phyloP scores from a whole-genome alignment of 306 rosid species.

The Vachellia pachyceras region DNA sequence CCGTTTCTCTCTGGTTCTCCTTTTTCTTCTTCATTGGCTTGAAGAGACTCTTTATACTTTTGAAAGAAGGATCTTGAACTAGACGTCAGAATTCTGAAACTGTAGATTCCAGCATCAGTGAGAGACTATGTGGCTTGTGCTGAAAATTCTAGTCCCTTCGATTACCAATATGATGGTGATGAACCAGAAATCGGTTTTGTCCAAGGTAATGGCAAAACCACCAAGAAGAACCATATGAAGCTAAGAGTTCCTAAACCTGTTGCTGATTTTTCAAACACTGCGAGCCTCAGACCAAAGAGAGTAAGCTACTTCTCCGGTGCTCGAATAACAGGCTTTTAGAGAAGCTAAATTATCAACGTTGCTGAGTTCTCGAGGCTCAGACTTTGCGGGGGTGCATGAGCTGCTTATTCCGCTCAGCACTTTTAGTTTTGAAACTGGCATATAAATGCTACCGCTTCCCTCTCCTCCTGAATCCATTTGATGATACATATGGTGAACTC shows the following conservation, averaged over 20 bases:
- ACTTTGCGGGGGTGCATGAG: constrained; percentile 57
- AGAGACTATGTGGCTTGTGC: constrained; percentile 94
- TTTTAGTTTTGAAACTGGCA: constrained; percentile 54
- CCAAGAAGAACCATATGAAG: constrained; percentile 85
- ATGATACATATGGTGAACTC: constrained; percentile 51
- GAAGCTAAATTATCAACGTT: constrained; percentile 22
- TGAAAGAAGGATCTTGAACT: constrained; percentile 52
- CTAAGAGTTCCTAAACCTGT: constrained; percentile 92
- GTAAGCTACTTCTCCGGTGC: constrained; percentile 92
- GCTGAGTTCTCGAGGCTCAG: constrained; percentile 51
- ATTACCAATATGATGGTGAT: constrained; percentile 80
- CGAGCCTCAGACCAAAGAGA: constrained; percentile 82
- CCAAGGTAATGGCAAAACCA: constrained; percentile 84
- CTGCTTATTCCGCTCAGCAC: constrained; percentile 54
- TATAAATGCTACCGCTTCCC: constrained; percentile 49
- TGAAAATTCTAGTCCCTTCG: constrained; percentile 88
- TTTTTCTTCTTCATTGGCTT: constrained; percentile 49
- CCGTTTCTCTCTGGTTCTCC: constrained; percentile 39
- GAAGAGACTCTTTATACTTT: constrained; percentile 49
- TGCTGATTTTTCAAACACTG: constrained; percentile 88
- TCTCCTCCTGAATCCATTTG: constrained; percentile 44
- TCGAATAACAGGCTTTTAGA: constrained; percentile 33
- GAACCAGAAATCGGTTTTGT: constrained; percentile 81
- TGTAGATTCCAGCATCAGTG: constrained; percentile 67
- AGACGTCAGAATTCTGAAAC: constrained; percentile 60